A percentile compares a stretch with the other conserved stretches of the same genome.
Conservation (phyloP, 1,284 basidiomycete genomes). For the Malassezia japonica region DNA sequence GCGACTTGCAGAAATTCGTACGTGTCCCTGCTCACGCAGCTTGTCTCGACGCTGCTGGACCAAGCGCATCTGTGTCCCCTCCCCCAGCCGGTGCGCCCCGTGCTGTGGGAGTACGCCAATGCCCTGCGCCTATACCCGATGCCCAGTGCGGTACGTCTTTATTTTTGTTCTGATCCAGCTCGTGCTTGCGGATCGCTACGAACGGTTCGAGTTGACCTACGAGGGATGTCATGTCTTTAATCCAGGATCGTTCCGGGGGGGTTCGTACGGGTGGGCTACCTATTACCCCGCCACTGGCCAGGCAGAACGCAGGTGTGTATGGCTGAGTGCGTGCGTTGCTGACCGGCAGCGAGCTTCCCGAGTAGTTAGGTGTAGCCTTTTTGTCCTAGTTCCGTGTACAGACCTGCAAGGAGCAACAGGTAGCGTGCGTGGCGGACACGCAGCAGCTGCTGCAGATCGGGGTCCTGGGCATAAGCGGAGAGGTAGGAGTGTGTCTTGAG, state of each 20-base stretch:
- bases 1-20: constrained; percentile 38
- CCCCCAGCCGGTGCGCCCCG: constrained; percentile 66
- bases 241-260: constrained; percentile 58
- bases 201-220: constrained; percentile 90
- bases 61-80: constrained; percentile 67
- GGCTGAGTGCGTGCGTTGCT: background rate
- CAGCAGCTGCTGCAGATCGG: background rate
- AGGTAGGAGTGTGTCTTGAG: background rate
- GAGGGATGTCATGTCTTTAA: constrained; percentile 98
- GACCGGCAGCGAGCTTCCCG: background rate
- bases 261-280: constrained; percentile 43
- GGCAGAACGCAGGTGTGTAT: constrained; percentile 36
- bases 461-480: background rate
- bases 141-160: constrained; percentile 66
- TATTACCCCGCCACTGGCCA: constrained; percentile 46
- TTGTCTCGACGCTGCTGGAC: constrained; percentile 47
- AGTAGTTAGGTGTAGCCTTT: too few species aligned
- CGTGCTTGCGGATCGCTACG: constrained; percentile 92
- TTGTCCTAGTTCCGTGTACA: too few species aligned
- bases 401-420: background rate
- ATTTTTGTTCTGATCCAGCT: constrained; percentile 53
- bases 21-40: constrained; percentile 17
- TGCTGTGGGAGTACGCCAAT: constrained; percentile 84
- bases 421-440: constrained; percentile 9
- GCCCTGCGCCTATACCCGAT: constrained; percentile 84